Conservation (phyloP, 225 moss, liverwort and hornwort genomes). For the Climacium dendroides region DNA sequence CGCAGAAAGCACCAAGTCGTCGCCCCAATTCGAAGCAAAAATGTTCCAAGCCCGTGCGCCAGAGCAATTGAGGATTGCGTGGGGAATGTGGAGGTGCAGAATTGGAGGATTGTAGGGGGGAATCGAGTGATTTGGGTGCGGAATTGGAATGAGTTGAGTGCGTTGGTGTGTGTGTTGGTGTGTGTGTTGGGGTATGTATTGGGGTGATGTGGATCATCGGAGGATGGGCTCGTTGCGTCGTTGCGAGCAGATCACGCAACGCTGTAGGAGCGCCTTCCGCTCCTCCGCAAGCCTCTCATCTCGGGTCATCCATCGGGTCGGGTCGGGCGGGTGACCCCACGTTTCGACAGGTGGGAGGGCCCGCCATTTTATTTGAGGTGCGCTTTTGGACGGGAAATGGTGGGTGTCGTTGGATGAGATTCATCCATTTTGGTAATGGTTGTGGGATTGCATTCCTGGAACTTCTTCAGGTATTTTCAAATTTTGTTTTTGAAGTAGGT, state of each 20-base stretch:
- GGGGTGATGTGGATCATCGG: background rate
- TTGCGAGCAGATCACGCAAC: constrained; percentile 14
- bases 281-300: constrained; percentile 9
- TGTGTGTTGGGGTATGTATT: background rate
- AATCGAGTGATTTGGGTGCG: background rate
- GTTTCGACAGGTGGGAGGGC: background rate
- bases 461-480: background rate
- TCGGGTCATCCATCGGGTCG: background rate
- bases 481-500: background rate
- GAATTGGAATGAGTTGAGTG: background rate
- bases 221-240: background rate
- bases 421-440: background rate
- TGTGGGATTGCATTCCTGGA: background rate
- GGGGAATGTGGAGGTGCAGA: background rate
- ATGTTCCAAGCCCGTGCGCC: background rate
- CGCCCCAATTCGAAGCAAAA: background rate
- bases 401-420: background rate
- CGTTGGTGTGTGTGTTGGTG: background rate
- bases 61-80: background rate
- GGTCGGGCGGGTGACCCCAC: background rate
- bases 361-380: background rate
- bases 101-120: background rate
- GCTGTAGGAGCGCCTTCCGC: constrained; percentile 18
- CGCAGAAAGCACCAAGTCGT: background rate
- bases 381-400: background rate